Percentiles rank a stretch among this genome's conserved stretches.
Conservation (phyloP, 2,329 filamentous ascomycete genomes). For the Colletotrichum plurivorum region DNA sequence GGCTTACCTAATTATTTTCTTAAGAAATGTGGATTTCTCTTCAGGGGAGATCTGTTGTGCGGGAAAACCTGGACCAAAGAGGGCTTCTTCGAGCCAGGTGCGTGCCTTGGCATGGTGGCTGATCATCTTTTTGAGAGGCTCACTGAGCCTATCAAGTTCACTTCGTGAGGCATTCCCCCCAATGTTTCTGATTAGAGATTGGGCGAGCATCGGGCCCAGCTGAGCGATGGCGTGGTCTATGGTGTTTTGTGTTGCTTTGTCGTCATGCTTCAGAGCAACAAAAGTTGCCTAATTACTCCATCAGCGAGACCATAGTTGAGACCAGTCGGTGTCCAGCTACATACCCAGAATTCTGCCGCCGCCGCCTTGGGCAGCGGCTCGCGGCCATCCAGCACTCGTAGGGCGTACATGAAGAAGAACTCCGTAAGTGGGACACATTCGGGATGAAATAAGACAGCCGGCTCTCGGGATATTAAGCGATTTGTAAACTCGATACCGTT, state of each 20-base stretch:
- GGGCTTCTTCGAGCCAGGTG: slow-evolving; percentile 73
- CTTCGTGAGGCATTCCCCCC: slow-evolving; percentile 78
- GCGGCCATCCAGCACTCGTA: slow-evolving; percentile 77
- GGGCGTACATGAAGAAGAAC: slow-evolving; percentile 78
- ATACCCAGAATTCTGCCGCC: slow-evolving; percentile 82
- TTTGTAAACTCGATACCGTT: slow-evolving; percentile 81
- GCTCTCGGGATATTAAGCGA: slow-evolving; percentile 72
- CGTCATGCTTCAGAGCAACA: slow-evolving; percentile 61
- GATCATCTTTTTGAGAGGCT: slow-evolving; percentile 79
- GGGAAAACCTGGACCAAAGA: slow-evolving; percentile 70
- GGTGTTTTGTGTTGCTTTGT: slow-evolving; percentile 57
- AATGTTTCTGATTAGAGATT: slow-evolving; percentile 74
- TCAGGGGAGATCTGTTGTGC: slow-evolving; percentile 69
- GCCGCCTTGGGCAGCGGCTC: slow-evolving; percentile 84
- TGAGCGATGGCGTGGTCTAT: slow-evolving; percentile 67
- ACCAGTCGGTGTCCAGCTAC: slow-evolving; percentile 41
- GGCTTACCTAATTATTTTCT: slow-evolving; percentile 75
- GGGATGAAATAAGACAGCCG: slow-evolving; percentile 71
- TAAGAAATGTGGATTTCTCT: slow-evolving; percentile 76
- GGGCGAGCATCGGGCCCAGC: slow-evolving; percentile 73
- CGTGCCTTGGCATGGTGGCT: slow-evolving; percentile 68
- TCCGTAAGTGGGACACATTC: slow-evolving; percentile 71
- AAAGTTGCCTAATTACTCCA: slow-evolving; percentile 64
- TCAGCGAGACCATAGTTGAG: slow-evolving; percentile 8
- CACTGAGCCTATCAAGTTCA: slow-evolving; percentile 79